Evolutionary conservation across 345 rosid genomes (phyloP).

Genomic region (Brassica napus): DNA sequence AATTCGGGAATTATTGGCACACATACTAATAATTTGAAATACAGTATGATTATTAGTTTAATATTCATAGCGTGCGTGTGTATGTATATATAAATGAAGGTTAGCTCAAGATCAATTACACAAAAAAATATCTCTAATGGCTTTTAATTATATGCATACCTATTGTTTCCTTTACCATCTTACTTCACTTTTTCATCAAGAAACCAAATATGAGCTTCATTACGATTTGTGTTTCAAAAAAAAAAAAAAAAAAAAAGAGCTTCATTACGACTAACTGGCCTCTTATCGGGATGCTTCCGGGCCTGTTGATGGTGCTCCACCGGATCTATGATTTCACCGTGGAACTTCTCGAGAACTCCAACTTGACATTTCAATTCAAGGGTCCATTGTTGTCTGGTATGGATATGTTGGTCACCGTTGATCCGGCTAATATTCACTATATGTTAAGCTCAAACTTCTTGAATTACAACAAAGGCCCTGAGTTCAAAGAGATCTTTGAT

Average conservation of each 20-base stretch:
- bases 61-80: background rate
- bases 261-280: background rate
- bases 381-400: background rate
- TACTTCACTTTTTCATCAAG: background rate
- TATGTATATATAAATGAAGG: background rate
- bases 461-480: background rate
- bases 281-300: background rate
- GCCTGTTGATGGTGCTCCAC: background rate
- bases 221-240: too few species aligned
- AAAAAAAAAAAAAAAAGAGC: background rate
- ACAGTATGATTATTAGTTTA: background rate
- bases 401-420: background rate
- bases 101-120: background rate
- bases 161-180: background rate
- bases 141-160: background rate
- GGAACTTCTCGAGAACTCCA: background rate
- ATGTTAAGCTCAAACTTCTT: background rate
- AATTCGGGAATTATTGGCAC: background rate
- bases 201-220: background rate
- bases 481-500: background rate
- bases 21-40: too few species aligned
- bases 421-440: background rate
- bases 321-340: constrained; percentile 1
- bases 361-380: constrained; percentile 4
- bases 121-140: background rate